Conservation (phyloP, 163 green algal species). For the Scenedesmus sp. region DNA sequence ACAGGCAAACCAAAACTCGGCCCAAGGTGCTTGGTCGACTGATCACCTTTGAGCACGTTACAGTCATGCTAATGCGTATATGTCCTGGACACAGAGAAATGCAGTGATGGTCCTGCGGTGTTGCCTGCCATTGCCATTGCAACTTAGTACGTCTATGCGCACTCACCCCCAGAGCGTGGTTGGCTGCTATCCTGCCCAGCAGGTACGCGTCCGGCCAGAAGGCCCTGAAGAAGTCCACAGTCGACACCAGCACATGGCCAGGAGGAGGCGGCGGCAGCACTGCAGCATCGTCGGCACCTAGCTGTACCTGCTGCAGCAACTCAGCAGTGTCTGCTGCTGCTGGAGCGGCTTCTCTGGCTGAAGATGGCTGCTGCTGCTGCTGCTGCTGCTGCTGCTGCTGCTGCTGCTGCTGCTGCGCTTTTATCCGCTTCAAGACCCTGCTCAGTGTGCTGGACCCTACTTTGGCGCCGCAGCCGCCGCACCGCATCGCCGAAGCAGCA, state of each 20-base stretch:
- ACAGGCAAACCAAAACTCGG: no score
- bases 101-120: not conserved
- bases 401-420: conserved; percentile 28
- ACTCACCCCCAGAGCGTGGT: conserved; percentile 86
- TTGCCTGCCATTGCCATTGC: not conserved
- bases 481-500: conserved; percentile 84
- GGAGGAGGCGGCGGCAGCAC: conserved; percentile 68
- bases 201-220: conserved; percentile 87
- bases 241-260: conserved; percentile 84
- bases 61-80: not conserved
- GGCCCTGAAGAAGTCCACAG: conserved; percentile 91
- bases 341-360: not conserved
- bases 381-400: conserved; percentile 47
- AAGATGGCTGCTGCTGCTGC: not conserved
- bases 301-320: conserved; percentile 65
- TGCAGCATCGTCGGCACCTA: conserved; percentile 80
- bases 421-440: conserved; percentile 72
- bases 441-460: conserved; percentile 78
- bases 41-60: not conserved
- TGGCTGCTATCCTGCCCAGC: conserved; percentile 90
- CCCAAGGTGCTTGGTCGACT: no score
- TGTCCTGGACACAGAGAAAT: no score
- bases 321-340: not conserved
- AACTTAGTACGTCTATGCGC: not conserved
- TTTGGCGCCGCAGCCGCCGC: conserved; percentile 93